Conservation (phyloP, 2,329 filamentous ascomycete genomes). For the Penicillium sp. region DNA sequence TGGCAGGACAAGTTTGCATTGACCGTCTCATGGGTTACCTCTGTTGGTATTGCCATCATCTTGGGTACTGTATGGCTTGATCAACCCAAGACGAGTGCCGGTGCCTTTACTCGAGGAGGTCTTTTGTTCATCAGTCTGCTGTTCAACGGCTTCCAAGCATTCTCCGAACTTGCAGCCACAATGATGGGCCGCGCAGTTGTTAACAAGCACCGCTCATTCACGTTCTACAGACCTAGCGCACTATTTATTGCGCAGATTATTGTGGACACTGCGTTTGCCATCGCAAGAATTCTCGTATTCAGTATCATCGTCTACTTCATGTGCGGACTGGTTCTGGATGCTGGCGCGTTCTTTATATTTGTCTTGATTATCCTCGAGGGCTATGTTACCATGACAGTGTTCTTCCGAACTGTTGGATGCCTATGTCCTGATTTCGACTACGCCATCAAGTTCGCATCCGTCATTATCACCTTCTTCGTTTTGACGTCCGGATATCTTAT, state of each 20-base stretch:
- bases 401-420: conserved; percentile 73
- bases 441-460: conserved; percentile 76
- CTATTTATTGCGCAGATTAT: conserved; percentile 81
- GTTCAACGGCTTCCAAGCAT: conserved; percentile 86
- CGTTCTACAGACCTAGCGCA: conserved; percentile 77
- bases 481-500: conserved; percentile 81
- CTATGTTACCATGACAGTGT: conserved; percentile 71
- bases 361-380: conserved; percentile 66
- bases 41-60: conserved; percentile 72
- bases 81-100: conserved; percentile 60
- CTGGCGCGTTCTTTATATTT: conserved; percentile 75
- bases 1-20: conserved; percentile 82
- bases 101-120: conserved; percentile 77
- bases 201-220: conserved; percentile 80
- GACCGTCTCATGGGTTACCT: conserved; percentile 66
- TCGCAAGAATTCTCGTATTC: conserved; percentile 68
- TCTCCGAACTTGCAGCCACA: conserved; percentile 69
- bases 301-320: conserved; percentile 78
- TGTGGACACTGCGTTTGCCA: conserved; percentile 71
- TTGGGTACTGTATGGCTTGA: conserved; percentile 76
- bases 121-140: conserved; percentile 75
- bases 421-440: conserved; percentile 78
- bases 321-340: conserved; percentile 64
- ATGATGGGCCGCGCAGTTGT: conserved; percentile 76
- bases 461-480: conserved; percentile 78